These are phyloP conservation scores for Endoconidiophora laricicola DNA, from an alignment of 2,329 filamentous ascomycete genomes.

Conservation along the genomic window DNA sequence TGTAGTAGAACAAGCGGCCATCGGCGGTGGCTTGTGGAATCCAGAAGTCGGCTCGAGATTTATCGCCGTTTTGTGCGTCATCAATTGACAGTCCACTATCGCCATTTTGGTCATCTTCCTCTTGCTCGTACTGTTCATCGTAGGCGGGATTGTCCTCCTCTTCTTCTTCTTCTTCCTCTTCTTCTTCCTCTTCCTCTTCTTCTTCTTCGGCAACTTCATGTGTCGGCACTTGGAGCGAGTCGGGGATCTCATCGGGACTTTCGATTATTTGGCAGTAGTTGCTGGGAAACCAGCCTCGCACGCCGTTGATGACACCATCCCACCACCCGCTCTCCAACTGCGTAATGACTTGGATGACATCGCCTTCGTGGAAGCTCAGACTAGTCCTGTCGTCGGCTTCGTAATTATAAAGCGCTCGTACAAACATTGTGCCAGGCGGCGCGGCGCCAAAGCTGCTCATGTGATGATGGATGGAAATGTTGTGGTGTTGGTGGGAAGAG, in stretches of 20 bases:
- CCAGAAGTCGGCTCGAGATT: slow-evolving; percentile 91
- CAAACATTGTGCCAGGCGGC: slow-evolving; percentile 61
- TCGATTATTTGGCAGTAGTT: slow-evolving; percentile 90
- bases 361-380: slow-evolving; percentile 89
- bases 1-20: slow-evolving; percentile 91
- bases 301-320: slow-evolving; percentile 95
- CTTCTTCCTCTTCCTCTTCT: neutral
- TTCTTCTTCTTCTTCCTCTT: slow-evolving; percentile 41
- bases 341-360: slow-evolving; percentile 96
- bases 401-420: slow-evolving; percentile 93
- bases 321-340: slow-evolving; percentile 98
- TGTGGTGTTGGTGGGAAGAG: neutral
- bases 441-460: slow-evolving; percentile 48
- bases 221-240: slow-evolving; percentile 25
- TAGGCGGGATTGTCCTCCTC: slow-evolving; percentile 51
- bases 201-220: slow-evolving; percentile 7
- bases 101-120: slow-evolving; percentile 45
- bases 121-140: slow-evolving; percentile 50
- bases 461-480: slow-evolving; percentile 2
- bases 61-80: slow-evolving; percentile 41
- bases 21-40: slow-evolving; percentile 93
- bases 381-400: slow-evolving; percentile 94
- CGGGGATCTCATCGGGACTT: slow-evolving; percentile 54
- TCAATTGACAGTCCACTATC: slow-evolving; percentile 50
- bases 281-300: slow-evolving; percentile 96